Evolutionary conservation across 768 basidiomycete species (phyloP), one percentile per base, ranked within the genome.

Genomic region (Tephrocybe sp.): DNA sequence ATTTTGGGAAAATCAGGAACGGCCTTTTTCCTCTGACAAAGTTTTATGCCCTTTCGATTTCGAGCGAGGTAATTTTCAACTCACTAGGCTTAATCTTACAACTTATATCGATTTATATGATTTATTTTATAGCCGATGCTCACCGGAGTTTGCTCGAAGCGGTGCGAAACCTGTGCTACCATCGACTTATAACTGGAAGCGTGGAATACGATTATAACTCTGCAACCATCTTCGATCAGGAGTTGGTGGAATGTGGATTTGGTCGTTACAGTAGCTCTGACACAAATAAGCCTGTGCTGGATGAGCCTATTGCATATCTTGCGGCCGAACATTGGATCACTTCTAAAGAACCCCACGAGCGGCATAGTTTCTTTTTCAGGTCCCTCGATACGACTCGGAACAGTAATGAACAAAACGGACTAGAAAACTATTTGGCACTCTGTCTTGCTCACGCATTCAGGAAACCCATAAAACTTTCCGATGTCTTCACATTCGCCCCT

Each of bases 181-280:
- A 32, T 5, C 12, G 31, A 8, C 8, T 40, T 6, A 17, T 39
- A 13, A 33, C 17, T 7, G 31, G 48, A 32, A 19, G 32, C 3
- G 8, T 48, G 1, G 19, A 39, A 3, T 33, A 17, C 33, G 17
- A 12, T 45, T 32, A 31, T 45, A 30, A 19, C 16, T 32, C 17
- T 12, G 4, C n/a, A 26, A 26, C 26, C 12, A 14, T 14, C 43
- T 19, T 32, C 6, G 5, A 45, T 26, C 11, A 31, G 26, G n/a
- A 48, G 4, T 26, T 48, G 9, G 39, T 48, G 47, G 39, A 48
- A 13, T 48, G 48, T 20, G 48, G 48, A 22, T 48, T 48, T 33
- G 39, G 30, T 34, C 39, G 31, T 6, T 48, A 31, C 48, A 26
- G 19, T 20, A 13, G 38, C 13, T 17, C 39, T n/a, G 9, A 30